phyloP scores from a whole-genome alignment of 805 yeast species.

The Ogataea allantospora region DNA sequence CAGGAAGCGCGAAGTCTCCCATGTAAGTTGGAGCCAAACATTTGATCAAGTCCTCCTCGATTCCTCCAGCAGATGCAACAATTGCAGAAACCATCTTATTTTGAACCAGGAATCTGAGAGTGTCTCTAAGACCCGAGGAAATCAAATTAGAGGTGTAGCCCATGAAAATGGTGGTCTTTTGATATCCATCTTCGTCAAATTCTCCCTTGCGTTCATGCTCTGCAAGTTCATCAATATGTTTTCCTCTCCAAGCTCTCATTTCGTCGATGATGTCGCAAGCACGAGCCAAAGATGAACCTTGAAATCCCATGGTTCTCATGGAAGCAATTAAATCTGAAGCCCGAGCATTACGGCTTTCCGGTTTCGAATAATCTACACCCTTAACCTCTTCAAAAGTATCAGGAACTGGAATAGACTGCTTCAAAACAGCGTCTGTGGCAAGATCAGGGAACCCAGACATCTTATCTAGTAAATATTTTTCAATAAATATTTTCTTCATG shows the following conservation, averaged over 20 bases:
- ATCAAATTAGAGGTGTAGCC: constrained; percentile 97
- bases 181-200: constrained; percentile 74
- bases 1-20: constrained; percentile 86
- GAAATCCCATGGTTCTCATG: constrained; percentile 97
- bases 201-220: constrained; percentile 73
- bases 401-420: constrained; percentile 83
- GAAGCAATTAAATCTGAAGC: constrained; percentile 77
- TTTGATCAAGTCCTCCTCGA: constrained; percentile 96
- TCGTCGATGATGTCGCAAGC: constrained; percentile 92
- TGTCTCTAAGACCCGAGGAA: constrained; percentile 90
- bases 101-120: constrained; percentile 84
- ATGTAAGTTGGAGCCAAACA: constrained; percentile 94
- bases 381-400: constrained; percentile 72
- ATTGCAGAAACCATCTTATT: constrained; percentile 92
- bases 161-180: constrained; percentile 86
- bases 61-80: constrained; percentile 97
- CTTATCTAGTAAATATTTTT: constrained; percentile 1
- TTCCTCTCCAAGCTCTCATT: constrained; percentile 94
- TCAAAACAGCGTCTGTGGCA: constrained; percentile 89
- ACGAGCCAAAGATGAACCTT: constrained; percentile 79
- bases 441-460: constrained; percentile 51
- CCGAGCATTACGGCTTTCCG: constrained; percentile 68
- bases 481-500: not conserved
- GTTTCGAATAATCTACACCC: constrained; percentile 87
- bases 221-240: constrained; percentile 61